Evolutionary conservation across 176 grass and related monocot genomes (phyloP).

Genomic region (Guadua angustifolia): DNA sequence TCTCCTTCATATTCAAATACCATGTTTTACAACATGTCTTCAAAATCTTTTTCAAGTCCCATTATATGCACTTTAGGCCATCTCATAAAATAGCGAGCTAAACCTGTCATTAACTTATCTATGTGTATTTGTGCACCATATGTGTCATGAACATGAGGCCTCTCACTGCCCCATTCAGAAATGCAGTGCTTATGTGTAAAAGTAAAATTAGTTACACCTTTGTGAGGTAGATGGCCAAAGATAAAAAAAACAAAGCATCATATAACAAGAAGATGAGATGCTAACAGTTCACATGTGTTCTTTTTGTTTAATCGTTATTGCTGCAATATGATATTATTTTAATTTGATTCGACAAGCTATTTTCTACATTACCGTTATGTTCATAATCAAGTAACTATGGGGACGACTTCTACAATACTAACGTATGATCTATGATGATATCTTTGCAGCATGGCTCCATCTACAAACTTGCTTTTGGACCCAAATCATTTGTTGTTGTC

Average conservation of each 20-base stretch:
- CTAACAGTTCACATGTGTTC: not conserved
- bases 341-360: not conserved
- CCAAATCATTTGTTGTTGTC: too few species aligned
- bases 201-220: not conserved
- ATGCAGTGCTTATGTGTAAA: not conserved
- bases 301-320: not conserved
- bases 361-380: not conserved
- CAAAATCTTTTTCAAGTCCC: too few species aligned
- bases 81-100: too few species aligned
- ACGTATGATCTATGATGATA: not conserved
- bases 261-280: not conserved
- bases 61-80: too few species aligned
- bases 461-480: too few species aligned
- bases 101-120: too few species aligned
- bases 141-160: too few species aligned
- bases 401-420: slow-evolving; percentile 13
- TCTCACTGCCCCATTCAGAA: slow-evolving; percentile 2
- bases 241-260: not conserved
- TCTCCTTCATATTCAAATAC: not conserved
- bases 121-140: too few species aligned
- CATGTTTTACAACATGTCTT: not conserved
- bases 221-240: not conserved
- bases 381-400: not conserved
- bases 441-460: slow-evolving; percentile 83
- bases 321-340: not conserved